Evolutionary conservation across 176 grass and related monocot species (phyloP), one percentile per base, ranked within the genome.

Genomic region (Bonia amplexicaulis): DNA sequence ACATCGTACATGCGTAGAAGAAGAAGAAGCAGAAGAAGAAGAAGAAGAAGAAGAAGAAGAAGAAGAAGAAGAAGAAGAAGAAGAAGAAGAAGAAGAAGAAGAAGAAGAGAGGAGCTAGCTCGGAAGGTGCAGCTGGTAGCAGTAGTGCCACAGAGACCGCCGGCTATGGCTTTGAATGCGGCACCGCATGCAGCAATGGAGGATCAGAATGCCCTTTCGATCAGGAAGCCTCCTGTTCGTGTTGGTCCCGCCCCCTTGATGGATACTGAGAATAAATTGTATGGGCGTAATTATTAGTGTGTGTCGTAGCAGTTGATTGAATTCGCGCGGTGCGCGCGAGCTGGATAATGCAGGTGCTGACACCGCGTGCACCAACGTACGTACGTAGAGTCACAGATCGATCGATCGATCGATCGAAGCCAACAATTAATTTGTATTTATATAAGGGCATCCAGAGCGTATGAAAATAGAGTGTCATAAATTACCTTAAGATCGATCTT

Each of bases 111-210:
- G 46, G 22, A 31, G 61, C 12, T 8, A 6, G 49, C 15, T 17
- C 16, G 2, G 22, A 59, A 25, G 57, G 55, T 12, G 55, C 55
- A 23, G 55, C 45, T 12, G 45, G 22, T 11, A 58, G 54, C 54
- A 26, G n/a, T 1, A 61, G 23, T 27, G 59, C 59, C 23, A 62
- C 59, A 14, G 61, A 31, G 26, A 29, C 35, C 51, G 31, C 12
- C 52, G 49, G 31, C 31, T 25, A 58, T 20, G 25, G 69, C 41
- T 37, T 73, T 81, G 1, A 87, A 82, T 87, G 79, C 48, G 14
- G 72, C 80, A 77, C 80, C 80, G 86, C 79, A 51, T 23, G 84
- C 58, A 61, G 76, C 69, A 69, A 69, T 57, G 64, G 52, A 58
- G 68, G 40, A 17, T 65, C 62, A 71, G 53, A 88, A 76, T 63